A percentile compares a stretch with the other conserved stretches of the same genome.
phyloP scores from a whole-genome alignment of 2,329 filamentous ascomycete genomes.

The Elsinoe necatrix region DNA sequence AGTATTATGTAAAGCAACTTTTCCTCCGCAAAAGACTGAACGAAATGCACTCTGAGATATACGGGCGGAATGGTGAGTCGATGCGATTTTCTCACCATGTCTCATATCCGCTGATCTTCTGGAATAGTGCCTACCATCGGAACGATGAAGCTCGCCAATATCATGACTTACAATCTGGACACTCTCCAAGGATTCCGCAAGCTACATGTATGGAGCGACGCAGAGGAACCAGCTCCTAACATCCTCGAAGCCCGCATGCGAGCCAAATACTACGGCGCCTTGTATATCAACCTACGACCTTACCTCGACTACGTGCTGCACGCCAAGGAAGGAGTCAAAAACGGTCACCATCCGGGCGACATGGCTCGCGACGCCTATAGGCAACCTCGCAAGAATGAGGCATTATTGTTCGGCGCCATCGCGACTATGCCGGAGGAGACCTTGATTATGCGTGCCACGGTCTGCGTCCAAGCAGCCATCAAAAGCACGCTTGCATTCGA shows the following conservation, averaged over 20 bases:
- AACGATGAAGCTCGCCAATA: slow-evolving; percentile 19
- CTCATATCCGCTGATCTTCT: background rate
- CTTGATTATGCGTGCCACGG: slow-evolving; percentile 27
- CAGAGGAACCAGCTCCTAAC: slow-evolving; percentile 61
- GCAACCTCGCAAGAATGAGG: slow-evolving; percentile 26
- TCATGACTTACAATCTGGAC: slow-evolving; percentile 27
- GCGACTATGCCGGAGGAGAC: slow-evolving; percentile 22
- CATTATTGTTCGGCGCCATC: slow-evolving; percentile 31
- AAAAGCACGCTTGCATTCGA: slow-evolving; percentile 80
- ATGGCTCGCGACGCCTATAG: slow-evolving; percentile 26
- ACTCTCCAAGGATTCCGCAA: slow-evolving; percentile 45
- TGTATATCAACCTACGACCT: slow-evolving; percentile 80
- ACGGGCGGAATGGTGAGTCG: slow-evolving; percentile 35
- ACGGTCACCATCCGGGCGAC: slow-evolving; percentile 22
- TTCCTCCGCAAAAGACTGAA: slow-evolving; percentile 51
- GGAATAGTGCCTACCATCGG: background rate
- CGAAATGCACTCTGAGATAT: slow-evolving; percentile 47
- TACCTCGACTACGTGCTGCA: slow-evolving; percentile 57
- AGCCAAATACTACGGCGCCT: slow-evolving; percentile 89
- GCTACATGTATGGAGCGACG: slow-evolving; percentile 54
- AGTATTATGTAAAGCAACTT: slow-evolving; percentile 55
- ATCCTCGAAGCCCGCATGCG: slow-evolving; percentile 77
- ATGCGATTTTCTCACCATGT: background rate
- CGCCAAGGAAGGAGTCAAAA: slow-evolving; percentile 30
- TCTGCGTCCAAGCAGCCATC: slow-evolving; percentile 65